Evolutionary conservation across 2,329 filamentous ascomycete species (phyloP), one percentile per base, ranked within the genome.

Genomic region (Colletotrichum sansevieriae): DNA sequence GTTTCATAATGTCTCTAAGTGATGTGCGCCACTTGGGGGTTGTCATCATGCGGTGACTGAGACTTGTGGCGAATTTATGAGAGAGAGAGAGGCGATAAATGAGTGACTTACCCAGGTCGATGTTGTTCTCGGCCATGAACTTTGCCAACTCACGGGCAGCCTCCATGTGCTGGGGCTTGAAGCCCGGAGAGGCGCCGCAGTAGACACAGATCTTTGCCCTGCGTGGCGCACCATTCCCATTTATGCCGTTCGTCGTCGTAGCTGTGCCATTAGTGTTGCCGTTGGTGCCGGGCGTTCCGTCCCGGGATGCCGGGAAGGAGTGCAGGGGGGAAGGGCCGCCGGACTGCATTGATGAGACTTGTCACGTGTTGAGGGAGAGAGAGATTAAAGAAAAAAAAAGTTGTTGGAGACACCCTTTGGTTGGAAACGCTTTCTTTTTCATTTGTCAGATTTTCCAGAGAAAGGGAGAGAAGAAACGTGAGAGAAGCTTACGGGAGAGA

Each of bases 161-260:
- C 78, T 90, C 89, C 75, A 97, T 81, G 80, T 98, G 93, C 4
- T 85, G 86, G 13, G 93, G 90, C 71, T 88, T 91, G 59, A 85
- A 89, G 57, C 96, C 96, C 15, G 87, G 79, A 9, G 89, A 91
- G 60, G 96, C 89, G 76, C 95, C 96, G 83, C 96, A 98, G 87
- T 97, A 98, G 73, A 98, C 95, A 79, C 94, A 97, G 78, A 98
- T 91, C 72, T 93, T 93, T 68, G 91, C 82, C 70, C 73, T 77
- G 71, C 79, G 82, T 58, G 79, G 76, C 35, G 75, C 74, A 70
- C 75, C 72, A 58, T 74, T 74, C 18, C 63, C 60, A 29, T 52
- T 29, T 44, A 70, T 63, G 59, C 73, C 71, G 61, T 75, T 79
- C 52, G 68, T 68, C 55, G 18, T 55, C 55, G 29, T 65, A 13